Evolutionary conservation across 805 yeast species (phyloP).

Genomic region (Candida namnaoensis): DNA sequence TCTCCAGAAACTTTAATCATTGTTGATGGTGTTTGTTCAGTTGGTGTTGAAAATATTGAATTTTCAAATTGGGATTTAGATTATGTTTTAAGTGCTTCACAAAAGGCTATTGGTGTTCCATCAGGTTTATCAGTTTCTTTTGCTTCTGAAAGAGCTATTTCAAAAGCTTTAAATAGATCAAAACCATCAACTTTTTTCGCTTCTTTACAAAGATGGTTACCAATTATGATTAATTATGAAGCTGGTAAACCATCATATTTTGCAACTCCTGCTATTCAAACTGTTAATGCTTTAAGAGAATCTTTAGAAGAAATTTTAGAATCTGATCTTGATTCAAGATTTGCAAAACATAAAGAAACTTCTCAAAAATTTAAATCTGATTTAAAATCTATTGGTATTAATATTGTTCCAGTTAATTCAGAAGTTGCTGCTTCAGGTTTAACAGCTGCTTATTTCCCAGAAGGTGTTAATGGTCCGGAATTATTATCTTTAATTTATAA

Average conservation of each 20-base stretch:
- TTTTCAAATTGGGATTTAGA: constrained; percentile 90
- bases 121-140: constrained; percentile 79
- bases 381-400: constrained; percentile 51
- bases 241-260: constrained; percentile 74
- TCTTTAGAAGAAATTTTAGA: constrained; percentile 67
- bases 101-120: constrained; percentile 92
- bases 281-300: constrained; percentile 70
- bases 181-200: constrained; percentile 45
- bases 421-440: constrained; percentile 79
- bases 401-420: constrained; percentile 50
- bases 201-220: constrained; percentile 76
- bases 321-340: constrained; percentile 46
- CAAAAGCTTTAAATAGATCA: constrained; percentile 43
- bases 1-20: constrained; percentile 78
- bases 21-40: constrained; percentile 94
- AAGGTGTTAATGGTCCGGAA: constrained; percentile 59
- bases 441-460: constrained; percentile 79
- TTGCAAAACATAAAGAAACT: constrained; percentile 51
- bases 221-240: constrained; percentile 83
- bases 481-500: constrained; percentile 46
- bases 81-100: constrained; percentile 85
- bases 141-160: constrained; percentile 69
- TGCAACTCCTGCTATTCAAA: constrained; percentile 95
- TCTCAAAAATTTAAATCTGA: constrained; percentile 59
- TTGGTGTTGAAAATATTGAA: constrained; percentile 79